These are phyloP conservation scores for Sporothrix brasiliensis DNA, from an alignment of 2,329 filamentous ascomycete species.

Conservation along the genomic window DNA sequence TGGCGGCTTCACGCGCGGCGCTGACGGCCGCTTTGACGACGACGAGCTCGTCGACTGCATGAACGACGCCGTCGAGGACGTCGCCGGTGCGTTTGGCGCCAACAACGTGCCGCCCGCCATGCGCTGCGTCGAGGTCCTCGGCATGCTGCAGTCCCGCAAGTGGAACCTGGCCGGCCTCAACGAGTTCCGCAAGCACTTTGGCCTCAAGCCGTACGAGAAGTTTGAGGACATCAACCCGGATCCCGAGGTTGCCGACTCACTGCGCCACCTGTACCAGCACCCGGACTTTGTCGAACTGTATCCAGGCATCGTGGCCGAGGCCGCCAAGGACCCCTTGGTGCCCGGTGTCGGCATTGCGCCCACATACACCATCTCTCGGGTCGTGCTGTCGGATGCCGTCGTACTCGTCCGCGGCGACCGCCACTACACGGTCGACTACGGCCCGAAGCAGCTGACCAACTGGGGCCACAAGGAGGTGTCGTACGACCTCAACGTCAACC, in stretches of 20 bases:
- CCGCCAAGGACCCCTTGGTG: slow-evolving; percentile 72
- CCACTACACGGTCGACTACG: slow-evolving; percentile 78
- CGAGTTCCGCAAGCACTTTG: slow-evolving; percentile 82
- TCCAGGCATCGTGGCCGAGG: slow-evolving; percentile 75
- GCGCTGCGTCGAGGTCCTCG: slow-evolving; percentile 76
- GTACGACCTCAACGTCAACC: slow-evolving; percentile 71
- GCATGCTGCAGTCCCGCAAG: slow-evolving; percentile 73
- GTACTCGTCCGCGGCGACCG: slow-evolving; percentile 77
- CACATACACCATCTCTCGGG: slow-evolving; percentile 75
- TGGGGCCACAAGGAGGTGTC: slow-evolving; percentile 80
- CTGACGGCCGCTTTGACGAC: slow-evolving; percentile 71
- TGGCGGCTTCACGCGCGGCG: slow-evolving; percentile 63
- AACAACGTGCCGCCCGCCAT: slow-evolving; percentile 74
- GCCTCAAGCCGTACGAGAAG: slow-evolving; percentile 71
- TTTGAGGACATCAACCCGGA: slow-evolving; percentile 87
- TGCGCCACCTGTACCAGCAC: slow-evolving; percentile 72
- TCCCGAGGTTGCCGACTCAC: slow-evolving; percentile 66
- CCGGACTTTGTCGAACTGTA: slow-evolving; percentile 81
- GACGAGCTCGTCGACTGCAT: slow-evolving; percentile 75
- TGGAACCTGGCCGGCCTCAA: slow-evolving; percentile 82
- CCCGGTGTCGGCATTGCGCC: slow-evolving; percentile 75
- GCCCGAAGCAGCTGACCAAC: slow-evolving; percentile 73
- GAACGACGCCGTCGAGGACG: slow-evolving; percentile 70
- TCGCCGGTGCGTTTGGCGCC: slow-evolving; percentile 72
- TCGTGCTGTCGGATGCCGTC: slow-evolving; percentile 76